These are phyloP conservation scores for Carex cristatella DNA, from an alignment of 176 grass and related monocot genomes.

Conservation along the genomic window DNA sequence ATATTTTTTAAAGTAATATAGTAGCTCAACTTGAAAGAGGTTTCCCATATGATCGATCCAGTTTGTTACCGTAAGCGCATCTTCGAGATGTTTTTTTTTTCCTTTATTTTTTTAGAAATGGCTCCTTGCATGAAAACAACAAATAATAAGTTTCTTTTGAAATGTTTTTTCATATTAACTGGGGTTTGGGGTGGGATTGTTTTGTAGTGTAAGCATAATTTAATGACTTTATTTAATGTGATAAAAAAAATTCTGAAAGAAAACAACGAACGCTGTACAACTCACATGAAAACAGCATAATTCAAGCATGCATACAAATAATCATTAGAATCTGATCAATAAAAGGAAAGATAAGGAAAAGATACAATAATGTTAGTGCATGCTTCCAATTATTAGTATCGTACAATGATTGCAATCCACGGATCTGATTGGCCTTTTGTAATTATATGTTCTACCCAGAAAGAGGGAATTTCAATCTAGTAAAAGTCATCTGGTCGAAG, in stretches of 20 bases:
- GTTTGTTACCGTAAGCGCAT: background rate
- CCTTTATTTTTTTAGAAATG: background rate
- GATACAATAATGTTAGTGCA: background rate
- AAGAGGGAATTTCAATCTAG: background rate
- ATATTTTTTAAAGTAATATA: background rate
- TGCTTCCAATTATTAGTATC: background rate
- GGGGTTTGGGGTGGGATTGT: background rate
- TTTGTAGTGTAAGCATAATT: background rate
- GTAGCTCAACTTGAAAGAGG: background rate
- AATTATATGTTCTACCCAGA: background rate
- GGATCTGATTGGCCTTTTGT: background rate
- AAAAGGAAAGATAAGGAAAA: background rate
- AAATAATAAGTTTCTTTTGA: background rate
- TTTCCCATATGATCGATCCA: background rate
- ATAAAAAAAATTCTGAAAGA: background rate
- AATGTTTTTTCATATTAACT: background rate
- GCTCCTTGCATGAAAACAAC: background rate
- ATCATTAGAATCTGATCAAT: background rate
- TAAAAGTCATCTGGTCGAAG: background rate
- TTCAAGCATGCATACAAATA: background rate
- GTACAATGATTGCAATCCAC: background rate
- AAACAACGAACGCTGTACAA: background rate
- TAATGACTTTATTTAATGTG: background rate
- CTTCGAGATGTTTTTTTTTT: background rate
- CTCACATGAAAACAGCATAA: background rate